Conservation (phyloP, 2,329 filamentous ascomycete species). For the Phyllosticta capitalensis region DNA sequence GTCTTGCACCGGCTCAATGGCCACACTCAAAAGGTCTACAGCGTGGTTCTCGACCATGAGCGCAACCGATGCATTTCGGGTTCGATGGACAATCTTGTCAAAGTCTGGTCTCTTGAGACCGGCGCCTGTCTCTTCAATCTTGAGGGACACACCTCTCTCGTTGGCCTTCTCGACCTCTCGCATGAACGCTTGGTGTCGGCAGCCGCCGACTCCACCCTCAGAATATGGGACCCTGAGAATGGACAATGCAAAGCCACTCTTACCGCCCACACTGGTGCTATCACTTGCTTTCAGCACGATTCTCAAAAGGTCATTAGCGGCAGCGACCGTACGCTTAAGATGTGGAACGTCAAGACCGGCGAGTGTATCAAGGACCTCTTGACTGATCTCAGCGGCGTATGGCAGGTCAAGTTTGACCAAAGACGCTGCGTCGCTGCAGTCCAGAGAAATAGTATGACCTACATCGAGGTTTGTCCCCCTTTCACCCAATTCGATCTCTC, state of each 20-base stretch:
- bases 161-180: conserved; percentile 81
- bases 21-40: conserved; percentile 91
- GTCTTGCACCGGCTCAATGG: conserved; percentile 74
- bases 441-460: conserved; percentile 83
- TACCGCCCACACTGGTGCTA: conserved; percentile 89
- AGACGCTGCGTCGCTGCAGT: conserved; percentile 92
- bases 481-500: background rate
- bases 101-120: conserved; percentile 90
- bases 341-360: conserved; percentile 93
- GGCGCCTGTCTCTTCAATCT: conserved; percentile 79
- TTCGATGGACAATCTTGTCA: conserved; percentile 96
- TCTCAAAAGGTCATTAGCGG: conserved; percentile 93
- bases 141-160: conserved; percentile 85
- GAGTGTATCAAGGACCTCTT: conserved; percentile 88
- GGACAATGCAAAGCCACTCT: conserved; percentile 85
- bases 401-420: conserved; percentile 98
- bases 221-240: conserved; percentile 93
- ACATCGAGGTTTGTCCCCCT: conserved; percentile 69
- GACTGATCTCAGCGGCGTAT: conserved; percentile 90
- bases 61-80: conserved; percentile 95
- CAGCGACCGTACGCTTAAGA: conserved; percentile 90
- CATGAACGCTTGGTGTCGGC: conserved; percentile 88
- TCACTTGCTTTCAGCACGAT: conserved; percentile 98
- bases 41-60: conserved; percentile 83
- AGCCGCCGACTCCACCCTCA: conserved; percentile 85